Base-by-base conservation (phyloP, 768 basidiomycete genomes). In the Kwoniella heveanensis region DNA sequence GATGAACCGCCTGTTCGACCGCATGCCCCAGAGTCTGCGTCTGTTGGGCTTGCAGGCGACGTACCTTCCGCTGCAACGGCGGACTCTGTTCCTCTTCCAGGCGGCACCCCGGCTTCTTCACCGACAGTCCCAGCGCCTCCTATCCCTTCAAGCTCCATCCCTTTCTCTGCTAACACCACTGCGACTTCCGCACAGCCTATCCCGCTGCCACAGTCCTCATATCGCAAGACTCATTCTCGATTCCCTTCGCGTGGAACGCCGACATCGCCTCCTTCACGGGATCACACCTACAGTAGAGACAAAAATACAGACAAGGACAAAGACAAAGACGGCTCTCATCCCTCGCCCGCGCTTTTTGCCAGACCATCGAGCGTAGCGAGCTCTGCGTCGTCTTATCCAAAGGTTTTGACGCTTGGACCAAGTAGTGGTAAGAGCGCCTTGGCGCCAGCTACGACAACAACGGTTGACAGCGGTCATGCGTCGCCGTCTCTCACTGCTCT, bases 401-500 rank as follows among this genome's bases (percentile, higher is more conserved):
- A 64, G 22, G 60, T 54, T 22, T 22, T 64, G 8, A 26, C 53
- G 21, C 50, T 51, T 4, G 49, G 59, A 17, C 54, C 62, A 12
- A 32, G 56, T 17, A 27, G 60, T 19, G 53, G 53, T n/a, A 68
- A 68, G 49, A 36, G 49, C 1, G 46, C 51, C 7, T 26, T 59
- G 7, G 71, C 74, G 1, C 74, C 74, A 12, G 70, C 70, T 19
- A 70, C 72, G 6, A 56, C 66, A 10, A 70, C 64, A 19, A 60
- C 60, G 3, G 39, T 44, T 8, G 39, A 44, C 39, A 44, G 39
- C 39, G 39, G 39, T 1, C 70, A 68, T 8, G 36, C 32, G 21
- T 39, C 37, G 32, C 17, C 52, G 25, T 29, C 49, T 17, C 32
- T 49, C 2, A 1, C 2, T 4, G 5, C 49, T 2, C 32, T 25